These are phyloP conservation scores for Yamadazyma atlantica DNA, from an alignment of 1,139 yeast species.

Conservation along the genomic window DNA sequence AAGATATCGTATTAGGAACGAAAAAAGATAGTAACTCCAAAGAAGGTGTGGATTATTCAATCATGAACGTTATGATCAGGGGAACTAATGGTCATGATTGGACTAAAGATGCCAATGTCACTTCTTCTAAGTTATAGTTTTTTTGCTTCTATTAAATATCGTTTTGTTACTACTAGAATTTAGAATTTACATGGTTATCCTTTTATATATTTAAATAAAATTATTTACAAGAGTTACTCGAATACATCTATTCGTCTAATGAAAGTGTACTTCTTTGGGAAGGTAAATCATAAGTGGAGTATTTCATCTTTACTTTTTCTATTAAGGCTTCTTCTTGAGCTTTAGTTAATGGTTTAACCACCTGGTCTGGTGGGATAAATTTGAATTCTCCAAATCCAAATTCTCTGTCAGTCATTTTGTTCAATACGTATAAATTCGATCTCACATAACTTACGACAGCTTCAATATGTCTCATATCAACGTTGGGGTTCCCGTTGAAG, in stretches of 20 bases:
- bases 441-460: constrained; percentile 86
- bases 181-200: not conserved
- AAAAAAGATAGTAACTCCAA: constrained; percentile 24
- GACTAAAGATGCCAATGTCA: constrained; percentile 20
- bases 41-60: constrained; percentile 49
- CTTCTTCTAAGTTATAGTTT: constrained; percentile 15
- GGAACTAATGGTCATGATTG: constrained; percentile 44
- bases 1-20: constrained; percentile 51
- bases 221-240: constrained; percentile 3
- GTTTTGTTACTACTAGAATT: not conserved
- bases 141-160: too few relatives aligned
- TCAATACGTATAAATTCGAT: constrained; percentile 82
- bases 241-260: constrained; percentile 45
- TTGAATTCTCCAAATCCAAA: constrained; percentile 87
- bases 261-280: constrained; percentile 64
- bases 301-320: constrained; percentile 38
- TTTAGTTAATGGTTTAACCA: constrained; percentile 67
- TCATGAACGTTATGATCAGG: constrained; percentile 61
- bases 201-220: not conserved
- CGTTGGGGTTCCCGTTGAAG: constrained; percentile 80
- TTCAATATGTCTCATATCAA: constrained; percentile 82
- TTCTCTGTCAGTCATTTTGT: constrained; percentile 83
- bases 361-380: constrained; percentile 82
- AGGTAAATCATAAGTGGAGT: constrained; percentile 48
- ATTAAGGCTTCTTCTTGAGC: constrained; percentile 54